Conservation (phyloP, 2,329 filamentous ascomycete species). For the Amauroascus verrucosus region DNA sequence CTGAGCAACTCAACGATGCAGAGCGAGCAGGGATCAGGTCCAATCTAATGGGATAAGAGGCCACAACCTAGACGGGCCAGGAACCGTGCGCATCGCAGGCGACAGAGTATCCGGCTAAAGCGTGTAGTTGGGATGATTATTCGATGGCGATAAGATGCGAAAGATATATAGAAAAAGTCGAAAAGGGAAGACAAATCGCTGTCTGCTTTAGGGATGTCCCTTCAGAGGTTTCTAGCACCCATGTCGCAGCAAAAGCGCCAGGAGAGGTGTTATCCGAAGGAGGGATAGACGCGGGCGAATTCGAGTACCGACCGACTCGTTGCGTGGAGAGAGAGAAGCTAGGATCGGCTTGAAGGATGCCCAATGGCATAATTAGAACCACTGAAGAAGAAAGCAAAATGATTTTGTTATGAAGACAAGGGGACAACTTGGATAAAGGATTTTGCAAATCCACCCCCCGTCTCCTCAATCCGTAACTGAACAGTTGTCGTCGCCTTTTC, state of each 20-base stretch:
- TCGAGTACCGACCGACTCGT: background rate
- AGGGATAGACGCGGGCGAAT: background rate
- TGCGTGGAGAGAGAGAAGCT: background rate
- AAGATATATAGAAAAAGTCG: background rate
- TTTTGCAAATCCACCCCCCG: no score
- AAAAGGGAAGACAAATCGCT: background rate
- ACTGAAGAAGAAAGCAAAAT: background rate
- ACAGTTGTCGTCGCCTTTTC: background rate
- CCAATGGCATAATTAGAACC: background rate
- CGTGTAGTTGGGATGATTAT: background rate
- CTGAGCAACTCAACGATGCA: background rate
- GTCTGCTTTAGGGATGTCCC: background rate
- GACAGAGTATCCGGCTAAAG: background rate
- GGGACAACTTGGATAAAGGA: no score
- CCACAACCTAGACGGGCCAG: background rate
- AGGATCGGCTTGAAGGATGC: background rate
- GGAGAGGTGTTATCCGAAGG: background rate
- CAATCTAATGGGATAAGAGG: background rate
- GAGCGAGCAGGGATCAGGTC: background rate
- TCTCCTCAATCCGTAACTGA: background rate
- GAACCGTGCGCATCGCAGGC: slow-evolving; percentile 3
- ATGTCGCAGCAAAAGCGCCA: background rate
- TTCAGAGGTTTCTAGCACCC: background rate
- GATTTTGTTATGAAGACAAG: background rate
- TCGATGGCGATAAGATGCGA: background rate